A percentile compares a stretch with the other conserved stretches of the same genome.
Evolutionary conservation across 768 basidiomycete genomes (phyloP).

Genomic region (Suillus cothurnatus): DNA sequence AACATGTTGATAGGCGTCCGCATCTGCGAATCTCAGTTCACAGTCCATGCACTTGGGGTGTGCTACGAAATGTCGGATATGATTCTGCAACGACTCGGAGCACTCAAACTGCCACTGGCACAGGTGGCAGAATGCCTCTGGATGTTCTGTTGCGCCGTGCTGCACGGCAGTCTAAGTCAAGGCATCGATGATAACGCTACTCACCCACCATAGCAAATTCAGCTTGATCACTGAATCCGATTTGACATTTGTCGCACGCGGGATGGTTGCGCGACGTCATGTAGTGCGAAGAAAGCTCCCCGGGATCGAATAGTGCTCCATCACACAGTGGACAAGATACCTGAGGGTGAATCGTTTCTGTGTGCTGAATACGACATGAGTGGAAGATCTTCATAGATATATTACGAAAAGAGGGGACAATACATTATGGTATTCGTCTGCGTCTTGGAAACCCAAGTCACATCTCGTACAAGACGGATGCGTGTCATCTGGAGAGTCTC

Average conservation of each 20-base stretch:
- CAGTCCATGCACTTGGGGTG: conserved; percentile 51
- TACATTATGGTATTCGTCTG: conserved; percentile 31
- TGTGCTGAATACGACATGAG: conserved; percentile 35
- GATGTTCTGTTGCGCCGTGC: conserved; percentile 35
- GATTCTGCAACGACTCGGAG: conserved; percentile 37
- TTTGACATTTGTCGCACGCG: conserved; percentile 26
- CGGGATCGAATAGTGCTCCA: conserved; percentile 22
- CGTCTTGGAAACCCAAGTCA: conserved; percentile 36
- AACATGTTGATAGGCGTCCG: conserved; percentile 40
- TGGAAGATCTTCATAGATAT: background rate
- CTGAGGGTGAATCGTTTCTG: conserved; percentile 38
- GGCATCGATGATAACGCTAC: background rate
- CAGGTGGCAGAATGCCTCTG: conserved; percentile 34
- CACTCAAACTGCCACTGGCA: conserved; percentile 46
- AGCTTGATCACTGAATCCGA: conserved; percentile 29
- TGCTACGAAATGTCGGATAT: conserved; percentile 42
- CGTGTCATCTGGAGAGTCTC: conserved; percentile 31
- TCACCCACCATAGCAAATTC: conserved; percentile 31
- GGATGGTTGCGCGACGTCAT: conserved; percentile 29
- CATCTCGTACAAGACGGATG: conserved; percentile 43
- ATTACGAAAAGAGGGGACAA: conserved; percentile 11
- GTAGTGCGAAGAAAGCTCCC: conserved; percentile 29
- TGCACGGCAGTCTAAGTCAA: conserved; percentile 19
- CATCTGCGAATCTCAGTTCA: conserved; percentile 42
- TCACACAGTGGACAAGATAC: conserved; percentile 36